phyloP scores from a whole-genome alignment of 1,139 yeast genomes.

The Geotrichum histeridarum region DNA sequence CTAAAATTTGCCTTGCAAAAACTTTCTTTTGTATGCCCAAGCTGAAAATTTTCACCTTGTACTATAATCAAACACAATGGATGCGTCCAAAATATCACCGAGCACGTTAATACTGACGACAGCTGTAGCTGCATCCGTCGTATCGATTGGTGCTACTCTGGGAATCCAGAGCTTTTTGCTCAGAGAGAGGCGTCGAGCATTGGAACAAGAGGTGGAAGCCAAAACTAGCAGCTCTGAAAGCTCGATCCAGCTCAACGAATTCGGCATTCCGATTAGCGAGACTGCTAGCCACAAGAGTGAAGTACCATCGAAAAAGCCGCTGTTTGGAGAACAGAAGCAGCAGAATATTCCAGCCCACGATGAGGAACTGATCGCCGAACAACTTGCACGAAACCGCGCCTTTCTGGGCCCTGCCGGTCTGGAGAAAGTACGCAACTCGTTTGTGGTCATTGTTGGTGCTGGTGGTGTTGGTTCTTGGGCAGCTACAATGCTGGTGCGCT shows the following conservation, averaged over 20 bases:
- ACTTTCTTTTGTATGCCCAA: neutral
- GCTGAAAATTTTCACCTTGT: no score
- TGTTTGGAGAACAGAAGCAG: conserved; percentile 12
- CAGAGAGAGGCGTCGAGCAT: conserved; percentile 15
- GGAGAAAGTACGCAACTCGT: conserved; percentile 64
- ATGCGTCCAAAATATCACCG: conserved; percentile 16
- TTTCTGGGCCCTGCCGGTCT: conserved; percentile 84
- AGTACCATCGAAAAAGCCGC: conserved; percentile 8
- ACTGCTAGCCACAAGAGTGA: neutral
- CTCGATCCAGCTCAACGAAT: conserved; percentile 19
- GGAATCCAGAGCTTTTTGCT: conserved; percentile 18
- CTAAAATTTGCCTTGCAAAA: neutral
- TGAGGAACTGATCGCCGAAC: conserved; percentile 79
- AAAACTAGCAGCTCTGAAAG: conserved; percentile 3
- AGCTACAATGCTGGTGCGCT: conserved; percentile 82
- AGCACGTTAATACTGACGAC: conserved; percentile 18
- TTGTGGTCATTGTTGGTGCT: conserved; percentile 87
- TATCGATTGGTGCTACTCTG: conserved; percentile 23
- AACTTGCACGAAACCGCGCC: conserved; percentile 87
- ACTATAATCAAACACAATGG: conserved; percentile 6
- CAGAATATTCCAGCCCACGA: conserved; percentile 38
- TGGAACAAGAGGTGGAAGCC: conserved; percentile 17
- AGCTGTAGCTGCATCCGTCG: conserved; percentile 20
- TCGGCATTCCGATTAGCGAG: conserved; percentile 15
- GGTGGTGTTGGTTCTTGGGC: conserved; percentile 99